These are phyloP conservation scores for Fistulinella prunicolor DNA, from an alignment of 768 basidiomycete species.

Conservation along the genomic window DNA sequence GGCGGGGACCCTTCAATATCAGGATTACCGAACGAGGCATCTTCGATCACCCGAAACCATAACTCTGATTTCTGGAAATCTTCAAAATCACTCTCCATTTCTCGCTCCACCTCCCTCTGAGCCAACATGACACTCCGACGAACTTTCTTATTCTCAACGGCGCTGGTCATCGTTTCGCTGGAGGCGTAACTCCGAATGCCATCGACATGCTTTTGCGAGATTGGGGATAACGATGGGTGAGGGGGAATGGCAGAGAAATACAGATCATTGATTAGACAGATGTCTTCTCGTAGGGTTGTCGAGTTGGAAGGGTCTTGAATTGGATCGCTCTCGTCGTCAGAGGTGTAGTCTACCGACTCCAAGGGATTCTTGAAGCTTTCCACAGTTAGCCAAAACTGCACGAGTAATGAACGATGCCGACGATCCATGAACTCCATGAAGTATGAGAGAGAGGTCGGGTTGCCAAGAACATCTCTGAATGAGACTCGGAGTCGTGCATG, in stretches of 20 bases:
- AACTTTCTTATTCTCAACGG: conserved; percentile 49
- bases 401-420: conserved; percentile 73
- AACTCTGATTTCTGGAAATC: conserved; percentile 86
- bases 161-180: conserved; percentile 42
- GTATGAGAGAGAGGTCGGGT: conserved; percentile 88
- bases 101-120: conserved; percentile 80
- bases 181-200: conserved; percentile 66
- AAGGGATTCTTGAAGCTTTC: conserved; percentile 98
- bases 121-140: conserved; percentile 78
- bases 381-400: conserved; percentile 97
- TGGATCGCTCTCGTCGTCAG: conserved; percentile 60
- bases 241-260: conserved; percentile 70
- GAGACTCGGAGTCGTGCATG: conserved; percentile 48
- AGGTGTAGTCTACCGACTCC: conserved; percentile 66
- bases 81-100: conserved; percentile 91
- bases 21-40: conserved; percentile 43
- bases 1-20: conserved; percentile 4
- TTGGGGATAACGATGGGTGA: conserved; percentile 56
- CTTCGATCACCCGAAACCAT: conserved; percentile 86
- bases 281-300: conserved; percentile 77
- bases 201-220: conserved; percentile 69
- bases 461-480: conserved; percentile 78
- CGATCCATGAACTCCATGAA: conserved; percentile 99
- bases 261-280: conserved; percentile 82
- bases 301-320: conserved; percentile 55